Evolutionary conservation across 768 basidiomycete genomes (phyloP).

Genomic region (Glaciozyma martinii): DNA sequence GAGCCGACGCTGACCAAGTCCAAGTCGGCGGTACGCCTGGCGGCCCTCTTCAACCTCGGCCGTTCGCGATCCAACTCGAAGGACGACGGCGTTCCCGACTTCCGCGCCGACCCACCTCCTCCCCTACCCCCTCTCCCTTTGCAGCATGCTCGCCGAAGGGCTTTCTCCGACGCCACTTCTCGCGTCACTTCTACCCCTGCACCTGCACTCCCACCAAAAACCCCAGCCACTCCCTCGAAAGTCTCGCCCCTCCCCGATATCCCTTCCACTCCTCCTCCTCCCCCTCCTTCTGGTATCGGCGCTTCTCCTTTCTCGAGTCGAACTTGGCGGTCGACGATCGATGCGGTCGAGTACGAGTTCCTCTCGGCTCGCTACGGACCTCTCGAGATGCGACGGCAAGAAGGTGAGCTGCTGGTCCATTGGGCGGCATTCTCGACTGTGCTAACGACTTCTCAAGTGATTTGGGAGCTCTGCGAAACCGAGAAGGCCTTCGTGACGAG

Average conservation of each 20-base stretch:
- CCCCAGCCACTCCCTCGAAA: background rate
- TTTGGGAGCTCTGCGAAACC: constrained; percentile 58
- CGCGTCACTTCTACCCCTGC: background rate
- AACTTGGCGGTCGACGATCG: constrained; percentile 42
- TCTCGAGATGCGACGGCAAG: constrained; percentile 55
- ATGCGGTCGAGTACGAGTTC: constrained; percentile 38
- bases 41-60: background rate
- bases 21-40: background rate
- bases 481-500: constrained; percentile 62
- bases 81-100: background rate
- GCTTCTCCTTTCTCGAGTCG: constrained; percentile 2
- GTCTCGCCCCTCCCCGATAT: constrained; percentile 1
- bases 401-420: constrained; percentile 24
- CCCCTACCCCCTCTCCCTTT: too few relatives aligned
- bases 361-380: constrained; percentile 45
- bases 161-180: background rate
- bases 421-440: too few relatives aligned
- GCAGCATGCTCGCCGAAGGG: too few relatives aligned
- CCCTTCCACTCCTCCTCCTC: background rate
- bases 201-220: background rate
- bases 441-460: constrained; percentile 37
- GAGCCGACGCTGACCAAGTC: background rate
- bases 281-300: background rate
- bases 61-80: background rate
- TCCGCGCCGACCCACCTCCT: too few relatives aligned